Base-by-base conservation (phyloP, 148 eudicot species). In the Diospyros lotus region DNA sequence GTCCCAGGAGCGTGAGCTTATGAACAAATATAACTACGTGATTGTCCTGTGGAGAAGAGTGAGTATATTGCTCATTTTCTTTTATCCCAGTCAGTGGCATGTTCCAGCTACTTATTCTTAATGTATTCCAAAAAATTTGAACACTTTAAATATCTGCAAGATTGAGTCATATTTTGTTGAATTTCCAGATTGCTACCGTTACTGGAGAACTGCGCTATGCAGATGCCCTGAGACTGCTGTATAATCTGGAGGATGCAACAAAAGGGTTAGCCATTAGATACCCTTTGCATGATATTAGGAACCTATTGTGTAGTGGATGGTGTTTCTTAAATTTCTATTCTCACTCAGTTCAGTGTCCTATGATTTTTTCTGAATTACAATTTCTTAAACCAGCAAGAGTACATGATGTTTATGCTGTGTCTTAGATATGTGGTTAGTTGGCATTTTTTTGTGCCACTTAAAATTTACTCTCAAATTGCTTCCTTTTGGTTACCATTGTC, bases 21-120 rank as follows among this genome's bases (percentile, higher is more conserved):
- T 88, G 76, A 89, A 82, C 86, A 89, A 89, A 81, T 89, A 94
- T 69, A 92, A 94, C 73, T 82, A 80, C 75, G 96, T 89, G 63
- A 89, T 94, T 83, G 82, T 89, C 80, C 84, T 86, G 43, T 91
- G 97, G 98, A 89, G 85, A 89, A 87, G 97, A 81, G 98, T 94
- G 83, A 90, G 98, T 90, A 41, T 59, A 77, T 54, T 43, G 15
- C 42, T 4, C 77, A 28, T 72, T 78, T 66, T 66, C 38, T 48
- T 17, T 71, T 71, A 60, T 73, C 15, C n/a, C 40, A 15, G 64
- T 75, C 72, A 75, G 43, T 75, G 13, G 7, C 15, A 66, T 17
- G 43, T 56, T 55, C 60, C 51, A 10, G 48, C 18, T 75, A 15
- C 58, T 51, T 40, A 54, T n/a, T 42, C 42, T 46, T 53, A 6